Percentiles rank a stretch among this genome's conserved stretches.
These are phyloP conservation scores for Pythium myriotylum DNA, from an alignment of 352 stramenopile species.

Conservation along the genomic window DNA sequence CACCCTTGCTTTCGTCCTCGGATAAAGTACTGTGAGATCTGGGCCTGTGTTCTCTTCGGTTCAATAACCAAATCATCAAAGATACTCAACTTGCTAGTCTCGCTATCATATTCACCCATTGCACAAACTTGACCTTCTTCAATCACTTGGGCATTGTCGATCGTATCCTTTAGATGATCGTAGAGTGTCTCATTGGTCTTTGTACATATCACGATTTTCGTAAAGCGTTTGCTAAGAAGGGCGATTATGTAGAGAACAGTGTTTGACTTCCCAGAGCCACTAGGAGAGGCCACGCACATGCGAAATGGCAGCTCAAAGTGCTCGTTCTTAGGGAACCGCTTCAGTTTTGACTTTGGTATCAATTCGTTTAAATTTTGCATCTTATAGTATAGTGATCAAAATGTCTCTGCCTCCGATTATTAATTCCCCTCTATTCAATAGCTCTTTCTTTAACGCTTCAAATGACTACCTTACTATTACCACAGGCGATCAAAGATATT, in stretches of 20 bases:
- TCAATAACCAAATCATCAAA: too few species aligned
- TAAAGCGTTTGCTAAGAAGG: too few species aligned
- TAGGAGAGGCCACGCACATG: conserved; percentile 16
- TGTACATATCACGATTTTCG: too few species aligned
- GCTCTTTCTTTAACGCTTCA: conserved; percentile 20
- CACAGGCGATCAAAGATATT: conserved; percentile 20
- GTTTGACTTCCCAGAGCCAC: conserved; percentile 14
- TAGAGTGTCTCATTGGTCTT: too few species aligned
- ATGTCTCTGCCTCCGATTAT: conserved; percentile 20
- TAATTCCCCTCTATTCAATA: conserved; percentile 24
- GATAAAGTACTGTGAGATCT: too few species aligned
- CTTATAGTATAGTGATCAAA: conserved; percentile 18
- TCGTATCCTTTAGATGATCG: too few species aligned
- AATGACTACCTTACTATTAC: conserved; percentile 18
- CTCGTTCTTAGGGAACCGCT: conserved; percentile 16
- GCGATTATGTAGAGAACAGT: conserved; percentile 16
- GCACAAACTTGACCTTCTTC: too few species aligned
- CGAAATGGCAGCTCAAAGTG: conserved; percentile 25
- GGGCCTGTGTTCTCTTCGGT: too few species aligned
- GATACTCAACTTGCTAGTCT: too few species aligned
- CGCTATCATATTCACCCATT: too few species aligned
- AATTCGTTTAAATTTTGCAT: conserved; percentile 27
- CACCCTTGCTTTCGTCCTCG: conserved; percentile 12
- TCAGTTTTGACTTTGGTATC: conserved; percentile 23
- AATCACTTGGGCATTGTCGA: too few species aligned